Percentiles rank a stretch among this genome's conserved stretches.
phyloP scores from a whole-genome alignment of 1,139 yeast species.

The Citeromyces siamensis region DNA sequence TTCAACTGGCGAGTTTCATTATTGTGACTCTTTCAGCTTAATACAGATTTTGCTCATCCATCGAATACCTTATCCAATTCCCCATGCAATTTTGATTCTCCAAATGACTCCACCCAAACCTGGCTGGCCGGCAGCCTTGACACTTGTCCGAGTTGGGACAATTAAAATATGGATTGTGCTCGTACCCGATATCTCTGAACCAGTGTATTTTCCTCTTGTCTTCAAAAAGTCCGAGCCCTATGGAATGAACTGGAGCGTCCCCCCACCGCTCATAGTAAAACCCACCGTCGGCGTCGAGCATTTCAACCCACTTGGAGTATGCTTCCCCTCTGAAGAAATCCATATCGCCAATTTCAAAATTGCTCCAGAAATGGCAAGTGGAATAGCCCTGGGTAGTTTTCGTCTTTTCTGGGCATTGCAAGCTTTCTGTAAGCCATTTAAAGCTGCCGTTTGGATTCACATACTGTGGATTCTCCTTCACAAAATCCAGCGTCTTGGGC shows the following conservation, averaged over 20 bases:
- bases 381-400: conserved; percentile 54
- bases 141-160: conserved; percentile 42
- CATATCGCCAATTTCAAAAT: conserved; percentile 75
- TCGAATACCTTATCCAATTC: conserved; percentile 54
- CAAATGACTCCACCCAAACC: conserved; percentile 30
- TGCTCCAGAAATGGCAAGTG: conserved; percentile 84
- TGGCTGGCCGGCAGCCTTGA: conserved; percentile 29
- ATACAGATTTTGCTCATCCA: conserved; percentile 28
- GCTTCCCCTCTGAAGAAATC: conserved; percentile 63
- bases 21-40: too few relatives aligned
- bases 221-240: conserved; percentile 65
- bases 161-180: conserved; percentile 51
- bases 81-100: conserved; percentile 61
- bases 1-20: too few relatives aligned
- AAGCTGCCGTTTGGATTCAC: conserved; percentile 56
- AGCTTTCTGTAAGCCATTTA: conserved; percentile 60
- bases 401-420: conserved; percentile 46
- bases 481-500: conserved; percentile 53
- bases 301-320: conserved; percentile 50
- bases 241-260: conserved; percentile 79
- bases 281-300: conserved; percentile 59
- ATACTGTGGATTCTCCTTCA: conserved; percentile 44
- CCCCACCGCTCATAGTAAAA: conserved; percentile 90
- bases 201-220: conserved; percentile 64
- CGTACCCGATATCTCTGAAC: conserved; percentile 82